Percentiles rank a stretch among this genome's conserved stretches.
Conservation (phyloP, 345 rosid genomes). For the Anastatica hierochuntica region DNA sequence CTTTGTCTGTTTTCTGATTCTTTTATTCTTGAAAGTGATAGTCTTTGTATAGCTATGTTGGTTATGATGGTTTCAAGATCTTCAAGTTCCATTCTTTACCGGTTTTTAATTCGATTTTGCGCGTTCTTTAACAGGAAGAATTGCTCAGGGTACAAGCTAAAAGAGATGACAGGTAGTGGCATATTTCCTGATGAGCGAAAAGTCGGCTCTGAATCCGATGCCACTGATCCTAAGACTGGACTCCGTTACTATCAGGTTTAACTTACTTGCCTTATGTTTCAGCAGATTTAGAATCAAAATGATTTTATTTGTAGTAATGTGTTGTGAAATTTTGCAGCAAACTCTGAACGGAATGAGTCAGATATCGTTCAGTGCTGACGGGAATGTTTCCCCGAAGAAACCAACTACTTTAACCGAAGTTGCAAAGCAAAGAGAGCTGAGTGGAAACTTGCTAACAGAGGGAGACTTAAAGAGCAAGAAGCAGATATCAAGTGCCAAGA, state of each 20-base stretch:
- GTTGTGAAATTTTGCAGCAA: constrained; percentile 59
- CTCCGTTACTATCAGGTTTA: constrained; percentile 68
- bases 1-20: too few species aligned
- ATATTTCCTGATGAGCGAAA: constrained; percentile 41
- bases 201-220: constrained; percentile 38
- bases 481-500: constrained; percentile 68
- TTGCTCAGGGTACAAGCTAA: constrained; percentile 73
- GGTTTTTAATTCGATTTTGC: not conserved
- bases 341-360: constrained; percentile 68
- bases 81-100: not conserved
- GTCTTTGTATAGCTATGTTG: too few species aligned
- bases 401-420: constrained; percentile 65
- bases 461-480: constrained; percentile 50
- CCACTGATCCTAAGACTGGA: constrained; percentile 42
- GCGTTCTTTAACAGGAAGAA: constrained; percentile 38
- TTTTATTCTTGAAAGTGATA: too few species aligned
- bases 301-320: too few species aligned
- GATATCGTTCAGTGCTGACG: constrained; percentile 69
- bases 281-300: too few species aligned
- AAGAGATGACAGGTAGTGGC: constrained; percentile 87
- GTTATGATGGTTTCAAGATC: too few species aligned
- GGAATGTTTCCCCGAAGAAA: constrained; percentile 61
- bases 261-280: not conserved
- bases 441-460: constrained; percentile 56
- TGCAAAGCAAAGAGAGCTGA: constrained; percentile 77